phyloP scores from a whole-genome alignment of 2,329 filamentous ascomycete genomes.

The Nothomitra cinnamomea region DNA sequence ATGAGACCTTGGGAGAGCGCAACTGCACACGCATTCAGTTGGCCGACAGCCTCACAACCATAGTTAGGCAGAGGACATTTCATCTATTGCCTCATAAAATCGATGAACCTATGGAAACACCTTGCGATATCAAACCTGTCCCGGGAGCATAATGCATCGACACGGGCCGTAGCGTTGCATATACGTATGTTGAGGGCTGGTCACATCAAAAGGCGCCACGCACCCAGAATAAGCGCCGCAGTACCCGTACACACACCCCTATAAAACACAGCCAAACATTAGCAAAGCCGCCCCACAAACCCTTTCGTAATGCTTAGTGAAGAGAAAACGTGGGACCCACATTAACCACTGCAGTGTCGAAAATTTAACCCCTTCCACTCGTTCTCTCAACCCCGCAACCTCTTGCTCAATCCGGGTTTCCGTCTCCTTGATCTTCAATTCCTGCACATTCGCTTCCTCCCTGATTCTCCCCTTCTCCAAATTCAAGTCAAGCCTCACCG shows the following conservation, averaged over 20 bases:
- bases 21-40: too few species aligned
- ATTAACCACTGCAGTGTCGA: conserved; percentile 96
- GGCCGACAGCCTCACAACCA: too few species aligned
- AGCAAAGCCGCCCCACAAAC: neutral
- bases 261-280: conserved; percentile 4
- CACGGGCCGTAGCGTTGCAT: neutral
- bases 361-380: conserved; percentile 95
- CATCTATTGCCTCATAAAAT: too few species aligned
- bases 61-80: too few species aligned
- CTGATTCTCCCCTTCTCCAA: conserved; percentile 91
- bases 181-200: neutral
- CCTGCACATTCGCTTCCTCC: conserved; percentile 90
- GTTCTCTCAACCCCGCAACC: conserved; percentile 74
- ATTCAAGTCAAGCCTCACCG: conserved; percentile 81
- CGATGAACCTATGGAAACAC: too few species aligned
- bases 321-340: conserved; percentile 36
- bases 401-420: conserved; percentile 98
- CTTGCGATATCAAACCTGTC: too few species aligned
- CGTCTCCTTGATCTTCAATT: conserved; percentile 96
- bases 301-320: neutral
- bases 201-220: conserved; percentile 49
- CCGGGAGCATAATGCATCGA: too few species aligned
- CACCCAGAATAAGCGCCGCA: conserved; percentile 47
- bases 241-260: conserved; percentile 51
- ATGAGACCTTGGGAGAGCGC: too few species aligned